Percentiles rank a stretch among this genome's conserved stretches.
These are phyloP conservation scores for Fusarium sp. DNA, from an alignment of 2,329 filamentous ascomycete genomes.

Conservation along the genomic window DNA sequence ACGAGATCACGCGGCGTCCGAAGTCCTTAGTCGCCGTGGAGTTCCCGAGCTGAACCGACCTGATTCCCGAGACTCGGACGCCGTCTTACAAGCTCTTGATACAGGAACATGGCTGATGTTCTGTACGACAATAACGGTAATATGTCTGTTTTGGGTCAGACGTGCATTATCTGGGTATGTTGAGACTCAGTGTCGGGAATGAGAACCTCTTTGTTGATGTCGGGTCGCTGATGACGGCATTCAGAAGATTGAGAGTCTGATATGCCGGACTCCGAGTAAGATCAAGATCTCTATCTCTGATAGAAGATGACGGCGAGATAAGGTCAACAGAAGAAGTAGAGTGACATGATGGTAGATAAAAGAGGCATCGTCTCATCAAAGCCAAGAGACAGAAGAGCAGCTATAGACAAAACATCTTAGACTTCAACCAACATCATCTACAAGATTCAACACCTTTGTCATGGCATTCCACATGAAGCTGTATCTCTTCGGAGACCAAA, in stretches of 20 bases:
- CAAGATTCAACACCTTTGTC: constrained; percentile 34
- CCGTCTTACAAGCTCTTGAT: constrained; percentile 3
- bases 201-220: neutral
- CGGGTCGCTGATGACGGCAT: neutral
- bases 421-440: constrained; percentile 16
- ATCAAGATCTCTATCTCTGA: neutral
- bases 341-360: constrained; percentile 6
- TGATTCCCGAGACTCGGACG: constrained; percentile 7
- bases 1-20: constrained; percentile 3
- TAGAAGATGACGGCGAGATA: neutral
- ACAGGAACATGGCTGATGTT: neutral
- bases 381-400: neutral
- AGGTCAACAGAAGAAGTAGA: too few species aligned
- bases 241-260: neutral
- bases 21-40: constrained; percentile 11
- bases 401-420: constrained; percentile 1
- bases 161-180: neutral
- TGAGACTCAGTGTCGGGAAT: constrained; percentile 11
- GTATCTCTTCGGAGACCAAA: constrained; percentile 35
- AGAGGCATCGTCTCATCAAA: neutral
- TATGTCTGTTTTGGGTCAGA: neutral
- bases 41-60: constrained; percentile 6
- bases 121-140: neutral
- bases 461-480: constrained; percentile 19
- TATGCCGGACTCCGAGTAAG: constrained; percentile 11